Evolutionary conservation across 495 filamentous ascomycete genomes (phyloP).

Genomic region (Penicillium goetzii): DNA sequence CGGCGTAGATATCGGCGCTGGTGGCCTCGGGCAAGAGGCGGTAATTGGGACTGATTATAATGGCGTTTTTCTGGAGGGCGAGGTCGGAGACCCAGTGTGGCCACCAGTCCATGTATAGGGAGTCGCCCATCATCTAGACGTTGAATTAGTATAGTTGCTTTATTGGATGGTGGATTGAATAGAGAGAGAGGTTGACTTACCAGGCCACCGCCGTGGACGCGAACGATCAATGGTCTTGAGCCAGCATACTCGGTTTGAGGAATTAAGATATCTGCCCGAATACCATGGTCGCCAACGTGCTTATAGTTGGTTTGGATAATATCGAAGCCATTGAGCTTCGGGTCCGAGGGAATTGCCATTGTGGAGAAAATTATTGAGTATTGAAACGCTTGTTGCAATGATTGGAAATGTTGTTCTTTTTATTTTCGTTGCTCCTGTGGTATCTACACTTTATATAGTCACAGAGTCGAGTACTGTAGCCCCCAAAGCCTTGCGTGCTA

Average conservation of each 20-base stretch:
- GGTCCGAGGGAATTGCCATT: slow-evolving; percentile 14
- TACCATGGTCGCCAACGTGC: slow-evolving; percentile 34
- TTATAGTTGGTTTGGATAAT: slow-evolving; percentile 40
- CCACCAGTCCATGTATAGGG: slow-evolving; percentile 35
- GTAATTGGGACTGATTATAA: slow-evolving; percentile 53
- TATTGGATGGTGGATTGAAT: not conserved
- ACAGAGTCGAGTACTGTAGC: not conserved
- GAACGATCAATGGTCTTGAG: slow-evolving; percentile 36
- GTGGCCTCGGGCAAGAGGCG: slow-evolving; percentile 55
- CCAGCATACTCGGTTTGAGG: slow-evolving; percentile 24
- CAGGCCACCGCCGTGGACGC: slow-evolving; percentile 42
- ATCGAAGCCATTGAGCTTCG: slow-evolving; percentile 35
- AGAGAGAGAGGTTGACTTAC: slow-evolving; percentile 23
- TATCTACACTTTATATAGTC: not conserved
- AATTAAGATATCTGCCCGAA: slow-evolving; percentile 41
- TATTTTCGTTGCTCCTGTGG: not conserved
- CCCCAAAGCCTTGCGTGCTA: not conserved
- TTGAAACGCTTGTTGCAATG: not conserved
- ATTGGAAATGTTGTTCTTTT: not conserved
- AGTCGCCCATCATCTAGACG: slow-evolving; percentile 34
- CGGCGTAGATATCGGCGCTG: slow-evolving; percentile 50
- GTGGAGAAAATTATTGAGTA: not conserved
- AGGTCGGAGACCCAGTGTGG: slow-evolving; percentile 40
- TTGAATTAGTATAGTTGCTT: slow-evolving; percentile 2
- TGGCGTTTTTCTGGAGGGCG: slow-evolving; percentile 36